Base-by-base conservation (phyloP, 1,139 yeast genomes). In the Hemisphaericaspora subhashii region DNA sequence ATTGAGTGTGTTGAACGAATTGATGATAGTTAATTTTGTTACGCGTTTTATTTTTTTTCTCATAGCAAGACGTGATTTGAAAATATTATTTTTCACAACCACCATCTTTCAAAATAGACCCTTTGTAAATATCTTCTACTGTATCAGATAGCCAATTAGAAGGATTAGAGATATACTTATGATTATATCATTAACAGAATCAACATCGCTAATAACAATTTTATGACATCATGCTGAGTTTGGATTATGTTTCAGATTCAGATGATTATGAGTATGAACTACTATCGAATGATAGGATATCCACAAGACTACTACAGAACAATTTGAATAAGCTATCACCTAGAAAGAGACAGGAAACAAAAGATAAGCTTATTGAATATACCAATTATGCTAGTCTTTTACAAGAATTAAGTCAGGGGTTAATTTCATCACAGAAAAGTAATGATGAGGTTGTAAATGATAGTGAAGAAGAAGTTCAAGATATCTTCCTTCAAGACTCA, bases 191-290 rank as follows among this genome's bases (percentile, higher is more conserved):
- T 17, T 6, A n/a, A 2, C 12, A 4, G 7, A 3, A 3, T 12
- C 5, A 2, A 12, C 14, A 2, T 9, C 26, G n/a, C n/a, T n/a
- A n/a, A n/a, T n/a, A n/a, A n/a, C n/a, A 14, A 16, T 13, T 12
- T 29, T 13, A 33, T 31, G 28, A 31, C 35, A 31, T 5, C 16
- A 38, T 38, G 44, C 39, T 35, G 42, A 43, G 37, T 45, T 37
- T 24, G 23, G 55, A 50, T 13, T 47, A 46, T 35, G 43, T 53
- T 32, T 48, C 57, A 21, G 57, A 53, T 42, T 53, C 57, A 31
- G 55, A 50, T 24, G 52, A 52, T 8, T 35, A 29, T 11, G 44
- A 36, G 15, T 25, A 15, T 13, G 39, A 37, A 33, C 23, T n/a
- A n/a, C n/a, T 13, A 24, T 38, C 21, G 37, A 30, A 21, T 17